Percentiles rank a stretch among this genome's conserved stretches.
These are phyloP conservation scores for Euryodendron excelsum DNA, from an alignment of 148 eudicot genomes.

Conservation along the genomic window DNA sequence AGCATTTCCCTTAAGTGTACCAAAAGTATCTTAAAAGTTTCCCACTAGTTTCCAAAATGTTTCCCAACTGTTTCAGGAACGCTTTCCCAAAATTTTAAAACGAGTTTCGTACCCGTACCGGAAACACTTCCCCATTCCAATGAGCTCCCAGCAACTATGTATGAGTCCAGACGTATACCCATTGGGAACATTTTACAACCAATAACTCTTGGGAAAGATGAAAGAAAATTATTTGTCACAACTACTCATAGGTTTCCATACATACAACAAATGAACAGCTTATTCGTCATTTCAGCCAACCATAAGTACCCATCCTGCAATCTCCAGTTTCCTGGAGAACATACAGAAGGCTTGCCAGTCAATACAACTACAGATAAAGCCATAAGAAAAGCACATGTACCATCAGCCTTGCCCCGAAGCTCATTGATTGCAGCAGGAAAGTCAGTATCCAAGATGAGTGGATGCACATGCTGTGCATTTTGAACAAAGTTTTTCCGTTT, in stretches of 20 bases:
- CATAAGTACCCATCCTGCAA: neutral
- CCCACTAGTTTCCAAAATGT: no score
- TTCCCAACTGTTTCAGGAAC: no score
- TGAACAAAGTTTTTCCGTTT: constrained; percentile 35
- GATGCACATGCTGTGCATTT: constrained; percentile 51
- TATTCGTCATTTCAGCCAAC: neutral
- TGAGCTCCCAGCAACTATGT: no score
- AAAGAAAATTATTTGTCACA: neutral
- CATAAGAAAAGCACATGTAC: constrained; percentile 33
- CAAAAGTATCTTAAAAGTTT: neutral
- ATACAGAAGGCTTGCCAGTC: neutral
- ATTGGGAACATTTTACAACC: neutral
- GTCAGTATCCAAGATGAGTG: constrained; percentile 57
- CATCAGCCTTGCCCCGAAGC: constrained; percentile 59
- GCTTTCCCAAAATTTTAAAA: no score
- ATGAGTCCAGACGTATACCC: neutral
- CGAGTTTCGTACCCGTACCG: no score
- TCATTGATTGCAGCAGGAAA: constrained; percentile 45
- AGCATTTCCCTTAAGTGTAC: neutral
- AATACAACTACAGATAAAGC: neutral
- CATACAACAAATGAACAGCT: neutral
- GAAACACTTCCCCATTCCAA: neutral
- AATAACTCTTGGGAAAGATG: neutral
- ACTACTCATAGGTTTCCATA: neutral
- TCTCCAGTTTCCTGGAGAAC: neutral